Evolutionary conservation across 2,329 filamentous ascomycete species (phyloP).

Genomic region (Rhynchosporium agropyri): DNA sequence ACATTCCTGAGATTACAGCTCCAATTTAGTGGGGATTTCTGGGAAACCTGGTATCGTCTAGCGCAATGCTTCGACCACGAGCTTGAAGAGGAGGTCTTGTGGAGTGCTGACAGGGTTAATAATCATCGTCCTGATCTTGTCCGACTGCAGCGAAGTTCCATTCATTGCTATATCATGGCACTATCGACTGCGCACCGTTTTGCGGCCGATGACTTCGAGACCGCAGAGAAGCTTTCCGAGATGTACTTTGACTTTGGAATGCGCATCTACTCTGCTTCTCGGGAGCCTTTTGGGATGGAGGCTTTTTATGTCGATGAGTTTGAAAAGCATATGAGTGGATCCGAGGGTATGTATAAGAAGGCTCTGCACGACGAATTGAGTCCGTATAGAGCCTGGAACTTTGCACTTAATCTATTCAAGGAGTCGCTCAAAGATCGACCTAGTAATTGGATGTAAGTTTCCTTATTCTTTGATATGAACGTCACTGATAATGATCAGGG

Average conservation of each 20-base stretch:
- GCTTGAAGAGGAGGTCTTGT: slow-evolving; percentile 46
- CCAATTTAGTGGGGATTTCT: slow-evolving; percentile 43
- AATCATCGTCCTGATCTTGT: slow-evolving; percentile 43
- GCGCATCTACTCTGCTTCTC: slow-evolving; percentile 68
- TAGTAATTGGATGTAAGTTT: slow-evolving; percentile 62
- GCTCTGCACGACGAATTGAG: slow-evolving; percentile 59
- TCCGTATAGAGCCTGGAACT: slow-evolving; percentile 65
- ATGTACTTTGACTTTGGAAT: slow-evolving; percentile 70
- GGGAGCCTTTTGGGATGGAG: slow-evolving; percentile 69
- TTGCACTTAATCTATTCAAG: slow-evolving; percentile 63
- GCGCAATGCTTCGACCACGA: slow-evolving; percentile 47
- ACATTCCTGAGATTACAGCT: slow-evolving; percentile 45
- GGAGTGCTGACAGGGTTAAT: slow-evolving; percentile 47
- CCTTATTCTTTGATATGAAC: neutral
- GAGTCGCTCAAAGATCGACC: slow-evolving; percentile 60
- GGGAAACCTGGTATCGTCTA: slow-evolving; percentile 48
- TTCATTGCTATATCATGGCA: slow-evolving; percentile 62
- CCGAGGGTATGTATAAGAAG: slow-evolving; percentile 59
- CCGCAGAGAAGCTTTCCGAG: slow-evolving; percentile 60
- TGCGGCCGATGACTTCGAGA: slow-evolving; percentile 56
- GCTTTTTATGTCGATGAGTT: slow-evolving; percentile 65
- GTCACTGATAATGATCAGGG: slow-evolving; percentile 46
- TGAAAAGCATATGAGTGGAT: slow-evolving; percentile 60
- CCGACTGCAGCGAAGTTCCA: slow-evolving; percentile 42
- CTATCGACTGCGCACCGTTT: slow-evolving; percentile 61